phyloP scores from a whole-genome alignment of 148 eudicot species.

The Selenicereus undatus region DNA sequence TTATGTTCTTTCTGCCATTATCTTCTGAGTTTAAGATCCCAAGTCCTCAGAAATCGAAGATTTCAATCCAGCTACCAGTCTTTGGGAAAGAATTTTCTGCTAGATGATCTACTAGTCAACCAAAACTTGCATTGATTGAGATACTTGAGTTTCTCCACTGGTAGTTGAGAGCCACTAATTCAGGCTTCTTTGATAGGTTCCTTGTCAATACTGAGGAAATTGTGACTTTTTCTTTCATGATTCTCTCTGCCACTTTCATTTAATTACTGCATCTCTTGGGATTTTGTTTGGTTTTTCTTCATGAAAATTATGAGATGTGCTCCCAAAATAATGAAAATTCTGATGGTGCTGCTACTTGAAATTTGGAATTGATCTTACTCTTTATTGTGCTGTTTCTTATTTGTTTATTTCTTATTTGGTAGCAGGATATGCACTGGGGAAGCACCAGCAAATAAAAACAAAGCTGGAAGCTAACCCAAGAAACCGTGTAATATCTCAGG shows the following conservation, averaged over 20 bases:
- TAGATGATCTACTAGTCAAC: conserved; percentile 1
- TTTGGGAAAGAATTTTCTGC: not conserved
- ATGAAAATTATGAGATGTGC: not conserved
- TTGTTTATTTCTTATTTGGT: too few species aligned
- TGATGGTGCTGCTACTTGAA: not conserved
- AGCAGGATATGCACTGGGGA: too few species aligned
- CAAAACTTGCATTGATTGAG: not conserved
- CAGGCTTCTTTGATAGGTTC: not conserved
- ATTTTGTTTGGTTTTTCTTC: not conserved
- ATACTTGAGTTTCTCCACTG: not conserved
- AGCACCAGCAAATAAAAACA: too few species aligned
- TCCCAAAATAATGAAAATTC: not conserved
- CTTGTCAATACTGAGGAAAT: not conserved
- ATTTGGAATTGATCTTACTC: too few species aligned
- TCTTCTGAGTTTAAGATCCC: not conserved
- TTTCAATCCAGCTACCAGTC: conserved; percentile 8
- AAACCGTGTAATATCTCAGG: too few species aligned
- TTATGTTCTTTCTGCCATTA: not conserved
- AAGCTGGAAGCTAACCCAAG: too few species aligned
- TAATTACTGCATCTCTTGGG: not conserved
- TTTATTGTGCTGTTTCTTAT: too few species aligned
- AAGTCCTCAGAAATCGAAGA: not conserved
- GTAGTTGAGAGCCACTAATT: conserved; percentile 2
- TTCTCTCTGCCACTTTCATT: not conserved
- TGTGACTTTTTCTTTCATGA: not conserved